Evolutionary conservation across 305 asterid genomes (phyloP).

Genomic region (Fraxinus velutina): DNA sequence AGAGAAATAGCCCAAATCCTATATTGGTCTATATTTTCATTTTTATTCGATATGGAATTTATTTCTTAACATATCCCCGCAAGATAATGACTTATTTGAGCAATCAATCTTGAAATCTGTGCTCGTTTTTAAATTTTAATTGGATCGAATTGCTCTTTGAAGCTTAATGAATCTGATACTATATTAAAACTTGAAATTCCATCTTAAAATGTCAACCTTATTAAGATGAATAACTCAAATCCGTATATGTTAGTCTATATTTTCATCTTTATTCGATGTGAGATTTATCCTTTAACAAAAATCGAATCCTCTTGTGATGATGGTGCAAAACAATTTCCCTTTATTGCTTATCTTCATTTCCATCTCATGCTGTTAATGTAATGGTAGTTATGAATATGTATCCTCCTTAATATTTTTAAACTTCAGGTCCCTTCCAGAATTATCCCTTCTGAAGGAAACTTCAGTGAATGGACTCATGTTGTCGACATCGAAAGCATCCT

Average conservation of each 20-base stretch:
- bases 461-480: constrained; percentile 59
- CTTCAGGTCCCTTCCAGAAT: constrained; percentile 80
- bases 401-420: constrained; percentile 10
- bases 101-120: too few species aligned
- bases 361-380: neutral
- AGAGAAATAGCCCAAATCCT: too few species aligned
- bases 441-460: constrained; percentile 72
- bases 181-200: too few species aligned
- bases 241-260: neutral
- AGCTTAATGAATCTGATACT: too few species aligned
- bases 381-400: neutral
- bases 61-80: too few species aligned
- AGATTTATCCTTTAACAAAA: neutral
- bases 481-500: constrained; percentile 48
- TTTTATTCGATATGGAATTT: too few species aligned
- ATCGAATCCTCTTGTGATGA: neutral
- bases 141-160: too few species aligned
- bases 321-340: neutral
- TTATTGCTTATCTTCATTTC: neutral
- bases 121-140: too few species aligned
- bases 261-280: neutral
- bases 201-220: too few species aligned
- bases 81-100: too few species aligned
- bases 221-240: too few species aligned
- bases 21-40: too few species aligned